A percentile compares a stretch with the other conserved stretches of the same genome.
Evolutionary conservation across 1,139 yeast genomes (phyloP).

Genomic region (Candida sanyaensis): DNA sequence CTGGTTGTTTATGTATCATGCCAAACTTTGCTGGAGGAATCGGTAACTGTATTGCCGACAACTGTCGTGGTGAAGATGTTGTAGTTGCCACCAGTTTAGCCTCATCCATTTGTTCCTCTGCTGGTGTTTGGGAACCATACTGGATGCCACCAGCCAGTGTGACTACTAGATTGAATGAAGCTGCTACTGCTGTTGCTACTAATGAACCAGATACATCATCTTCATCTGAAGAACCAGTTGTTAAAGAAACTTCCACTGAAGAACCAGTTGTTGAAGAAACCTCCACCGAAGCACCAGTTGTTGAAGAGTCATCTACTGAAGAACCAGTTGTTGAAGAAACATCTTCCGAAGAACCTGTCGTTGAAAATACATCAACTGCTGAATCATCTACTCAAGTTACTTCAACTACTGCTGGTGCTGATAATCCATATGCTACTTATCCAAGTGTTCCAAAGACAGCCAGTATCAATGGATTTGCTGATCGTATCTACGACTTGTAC

Average conservation of each 20-base stretch:
- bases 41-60: conserved; percentile 30
- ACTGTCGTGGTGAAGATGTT: conserved; percentile 38
- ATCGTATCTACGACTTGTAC: conserved; percentile 25
- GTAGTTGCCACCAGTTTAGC: conserved; percentile 40
- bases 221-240: too few relatives aligned
- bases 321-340: background rate
- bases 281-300: too few relatives aligned
- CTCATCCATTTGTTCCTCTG: conserved; percentile 38
- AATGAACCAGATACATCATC: background rate
- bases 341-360: background rate
- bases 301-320: too few relatives aligned
- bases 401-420: conserved; percentile 7
- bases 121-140: conserved; percentile 41
- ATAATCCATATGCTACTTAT: conserved; percentile 23
- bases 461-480: conserved; percentile 38
- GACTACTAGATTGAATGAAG: conserved; percentile 32
- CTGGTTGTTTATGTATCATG: conserved; percentile 41
- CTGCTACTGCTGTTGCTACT: conserved; percentile 21
- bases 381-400: background rate
- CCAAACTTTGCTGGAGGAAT: conserved; percentile 28
- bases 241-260: too few relatives aligned
- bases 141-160: conserved; percentile 43
- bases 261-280: background rate
- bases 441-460: conserved; percentile 38
- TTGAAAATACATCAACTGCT: too few relatives aligned